Base-by-base conservation (phyloP, 1,284 basidiomycete species). In the Albatrellus sp. region DNA sequence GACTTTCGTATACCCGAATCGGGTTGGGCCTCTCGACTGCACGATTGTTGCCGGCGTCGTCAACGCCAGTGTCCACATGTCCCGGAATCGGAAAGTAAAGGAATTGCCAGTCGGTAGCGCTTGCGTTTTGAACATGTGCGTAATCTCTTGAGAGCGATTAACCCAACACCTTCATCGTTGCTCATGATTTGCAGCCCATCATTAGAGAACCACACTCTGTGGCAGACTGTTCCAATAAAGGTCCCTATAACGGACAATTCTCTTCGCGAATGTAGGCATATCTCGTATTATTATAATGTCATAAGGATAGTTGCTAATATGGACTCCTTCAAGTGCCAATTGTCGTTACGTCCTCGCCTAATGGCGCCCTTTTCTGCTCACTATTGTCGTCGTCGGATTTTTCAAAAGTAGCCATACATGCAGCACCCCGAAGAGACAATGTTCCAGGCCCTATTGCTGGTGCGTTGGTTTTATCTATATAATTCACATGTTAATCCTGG, bases 41-140 rank as follows among this genome's bases (percentile, higher is more conserved):
- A 30, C 43, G 38, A 48, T 72, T 30, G 62, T 68, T 45, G 68
- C 60, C 11, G 71, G 72, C 11, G 54, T 74, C 24, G 50, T 75
- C 19, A 61, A 75, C 52, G 56, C 62, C 7, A 62, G 64, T 24
- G 71, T 73, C 0, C 46, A 61, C 20, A 48, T 67, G 24, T 53
- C 65, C 6, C 58, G 58, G 46, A 52, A 54, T 17, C 54, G 54
- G 19, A 64, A 60, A 38, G 38, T 47, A 2, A 72, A 62, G 50
- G 69, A 74, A 40, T 56, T 65, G 5, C 44, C 58, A 0, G 65
- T 77, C 30, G 82, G 82, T n/a, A 60, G 56, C 13, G 60, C 77
- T 13, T 57, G 56, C 34, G 65, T 74, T 14, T 51, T 85, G 28
- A 71, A 69, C 49, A 43, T 80, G 82, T 83, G 50, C 52, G 74